Evolutionary conservation across 306 rosid genomes (phyloP).

Genomic region (Prunus mume): DNA sequence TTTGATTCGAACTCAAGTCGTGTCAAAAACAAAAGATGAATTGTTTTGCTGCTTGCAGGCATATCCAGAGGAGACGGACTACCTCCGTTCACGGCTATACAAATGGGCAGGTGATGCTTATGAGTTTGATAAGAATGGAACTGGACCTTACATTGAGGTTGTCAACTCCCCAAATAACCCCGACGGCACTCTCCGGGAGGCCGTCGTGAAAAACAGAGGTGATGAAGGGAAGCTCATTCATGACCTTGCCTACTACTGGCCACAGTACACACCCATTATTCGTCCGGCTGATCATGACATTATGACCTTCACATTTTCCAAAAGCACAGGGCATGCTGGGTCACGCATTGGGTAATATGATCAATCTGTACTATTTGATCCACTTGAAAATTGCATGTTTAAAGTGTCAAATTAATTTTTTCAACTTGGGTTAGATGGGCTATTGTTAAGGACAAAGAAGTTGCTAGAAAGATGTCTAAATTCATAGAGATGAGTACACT

Average conservation of each 20-base stretch:
- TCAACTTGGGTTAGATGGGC: conserved; percentile 53
- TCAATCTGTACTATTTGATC: neutral
- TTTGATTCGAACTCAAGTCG: no score
- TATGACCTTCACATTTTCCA: conserved; percentile 82
- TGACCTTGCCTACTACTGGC: conserved; percentile 92
- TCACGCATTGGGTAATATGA: conserved; percentile 74
- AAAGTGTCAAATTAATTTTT: neutral
- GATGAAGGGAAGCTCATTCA: conserved; percentile 44
- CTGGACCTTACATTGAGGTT: conserved; percentile 68
- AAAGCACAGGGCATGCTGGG: conserved; percentile 89
- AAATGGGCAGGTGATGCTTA: conserved; percentile 80
- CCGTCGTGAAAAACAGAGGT: conserved; percentile 27
- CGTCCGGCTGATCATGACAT: conserved; percentile 48
- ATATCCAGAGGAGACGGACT: conserved; percentile 43
- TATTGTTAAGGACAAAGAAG: conserved; percentile 62
- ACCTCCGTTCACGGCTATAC: conserved; percentile 45
- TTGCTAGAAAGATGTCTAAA: conserved; percentile 60
- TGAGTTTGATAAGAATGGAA: conserved; percentile 27
- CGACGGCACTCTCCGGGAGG: conserved; percentile 48
- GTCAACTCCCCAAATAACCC: conserved; percentile 81
- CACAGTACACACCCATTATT: conserved; percentile 74
- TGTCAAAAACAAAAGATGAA: no score
- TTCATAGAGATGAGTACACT: conserved; percentile 58
- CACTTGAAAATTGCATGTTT: neutral
- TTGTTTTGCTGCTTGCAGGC: conserved; percentile 34